Conservation (phyloP, 2,329 filamentous ascomycete species). For the Xylaria sp. region DNA sequence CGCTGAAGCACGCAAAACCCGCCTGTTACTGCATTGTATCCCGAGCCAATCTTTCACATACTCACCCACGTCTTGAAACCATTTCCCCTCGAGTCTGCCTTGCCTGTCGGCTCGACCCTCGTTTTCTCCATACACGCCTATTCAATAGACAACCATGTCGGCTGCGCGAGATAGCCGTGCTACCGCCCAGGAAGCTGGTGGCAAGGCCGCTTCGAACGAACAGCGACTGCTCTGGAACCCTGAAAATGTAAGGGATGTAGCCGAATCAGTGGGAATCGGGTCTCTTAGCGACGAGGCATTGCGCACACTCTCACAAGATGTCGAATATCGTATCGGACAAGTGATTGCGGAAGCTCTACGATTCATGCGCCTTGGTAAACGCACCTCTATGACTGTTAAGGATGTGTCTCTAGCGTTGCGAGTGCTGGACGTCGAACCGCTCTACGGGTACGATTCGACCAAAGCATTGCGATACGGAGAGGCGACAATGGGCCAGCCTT, state of each 20-base stretch:
- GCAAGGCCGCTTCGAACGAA: conserved; percentile 42
- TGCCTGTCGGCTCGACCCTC: neutral
- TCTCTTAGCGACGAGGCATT: conserved; percentile 86
- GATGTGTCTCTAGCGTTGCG: conserved; percentile 88
- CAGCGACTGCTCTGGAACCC: conserved; percentile 83
- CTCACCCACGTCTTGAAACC: no score
- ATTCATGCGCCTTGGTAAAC: conserved; percentile 91
- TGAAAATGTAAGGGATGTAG: conserved; percentile 94
- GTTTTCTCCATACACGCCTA: neutral
- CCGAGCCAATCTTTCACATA: no score
- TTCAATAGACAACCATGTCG: conserved; percentile 40
- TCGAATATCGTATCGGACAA: conserved; percentile 94
- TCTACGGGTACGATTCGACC: conserved; percentile 96
- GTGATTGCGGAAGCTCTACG: conserved; percentile 94
- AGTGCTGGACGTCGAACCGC: conserved; percentile 89
- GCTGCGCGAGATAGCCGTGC: conserved; percentile 42
- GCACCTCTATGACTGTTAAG: conserved; percentile 87
- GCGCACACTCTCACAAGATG: conserved; percentile 88
- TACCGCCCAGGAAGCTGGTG: conserved; percentile 39
- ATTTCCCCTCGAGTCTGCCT: neutral
- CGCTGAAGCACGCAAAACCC: neutral
- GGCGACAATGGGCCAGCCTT: conserved; percentile 89
- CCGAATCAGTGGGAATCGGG: conserved; percentile 91
- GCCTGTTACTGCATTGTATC: neutral
- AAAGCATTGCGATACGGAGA: conserved; percentile 91